Evolutionary conservation across 805 yeast genomes (phyloP).

Genomic region (Saturnispora sekii): DNA sequence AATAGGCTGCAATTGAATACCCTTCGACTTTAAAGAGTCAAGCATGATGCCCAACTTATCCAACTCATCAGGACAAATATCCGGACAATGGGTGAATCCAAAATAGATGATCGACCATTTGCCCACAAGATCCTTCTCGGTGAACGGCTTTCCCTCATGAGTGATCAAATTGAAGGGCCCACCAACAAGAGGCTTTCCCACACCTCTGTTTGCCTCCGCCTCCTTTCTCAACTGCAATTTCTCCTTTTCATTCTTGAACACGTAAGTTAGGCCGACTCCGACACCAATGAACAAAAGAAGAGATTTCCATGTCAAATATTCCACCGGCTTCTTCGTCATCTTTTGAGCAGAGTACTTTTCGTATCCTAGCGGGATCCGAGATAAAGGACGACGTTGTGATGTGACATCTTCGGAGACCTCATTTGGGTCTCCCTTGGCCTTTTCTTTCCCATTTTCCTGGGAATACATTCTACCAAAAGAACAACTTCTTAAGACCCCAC

Average conservation of each 20-base stretch:
- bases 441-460: too few relatives aligned
- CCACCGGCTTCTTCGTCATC: constrained; percentile 36
- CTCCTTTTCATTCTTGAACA: constrained; percentile 68
- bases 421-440: too few relatives aligned
- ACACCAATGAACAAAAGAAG: constrained; percentile 52
- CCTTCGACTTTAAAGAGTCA: constrained; percentile 47
- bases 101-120: constrained; percentile 83
- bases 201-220: constrained; percentile 77
- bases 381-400: constrained; percentile 45
- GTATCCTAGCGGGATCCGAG: constrained; percentile 69
- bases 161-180: constrained; percentile 77
- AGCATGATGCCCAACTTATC: constrained; percentile 78
- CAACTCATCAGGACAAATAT: constrained; percentile 95
- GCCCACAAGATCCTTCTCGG: constrained; percentile 66
- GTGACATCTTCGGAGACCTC: background rate
- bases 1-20: constrained; percentile 65
- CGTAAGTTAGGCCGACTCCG: constrained; percentile 64
- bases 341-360: constrained; percentile 24
- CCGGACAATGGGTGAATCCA: constrained; percentile 97
- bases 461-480: background rate
- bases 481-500: background rate
- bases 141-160: constrained; percentile 60
- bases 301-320: constrained; percentile 81
- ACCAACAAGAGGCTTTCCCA: constrained; percentile 89
- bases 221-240: constrained; percentile 64